Evolutionary conservation across 1,139 yeast genomes (phyloP), one percentile per base, ranked within the genome.

Genomic region (Scheffersomyces illinoinensis): DNA sequence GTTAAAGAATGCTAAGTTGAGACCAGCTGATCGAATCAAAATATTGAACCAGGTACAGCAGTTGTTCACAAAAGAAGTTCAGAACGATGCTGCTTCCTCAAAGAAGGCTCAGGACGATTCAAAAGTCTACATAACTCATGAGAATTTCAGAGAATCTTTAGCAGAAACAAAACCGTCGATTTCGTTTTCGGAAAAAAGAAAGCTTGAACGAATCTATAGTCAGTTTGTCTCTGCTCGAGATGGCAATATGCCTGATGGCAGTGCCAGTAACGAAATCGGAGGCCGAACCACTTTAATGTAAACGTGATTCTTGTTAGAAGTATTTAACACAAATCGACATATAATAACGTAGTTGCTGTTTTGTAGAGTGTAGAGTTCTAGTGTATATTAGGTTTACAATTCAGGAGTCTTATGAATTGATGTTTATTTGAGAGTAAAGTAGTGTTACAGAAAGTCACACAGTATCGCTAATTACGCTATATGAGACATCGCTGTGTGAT

Each of bases 221-320:
- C 87, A 90, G 70, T 95, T 95, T 71, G 85, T 89, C 18, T 84
- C 88, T 43, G 95, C 87, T 46, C 77, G 98, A 54, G 93, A 90
- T 61, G 98, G 97, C 0, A 89, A 90, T 60, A 87, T 93, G 93
- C 97, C 96, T 1, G 88, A 87, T 65, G 98, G 98, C 0, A 83
- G 87, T 47, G 87, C 95, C 4, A 88, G 97, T 64, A 88, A 81
- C 54, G 96, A 91, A 58, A 84, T 93, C 39, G 98, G 98, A 1
- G 97, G 93, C 1, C 78, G 98, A 59, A 85, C 91, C 2, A 89
- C 93, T 0, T 75, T 90, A 56, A 87, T 87, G 89, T 90, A 70
- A 18, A 33, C 43, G 12, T 33, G 43, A 33, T 7, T 12, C 43
- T 10, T 33, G 43, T 24, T 6, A 2, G 12, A 33, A 12, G 2